Evolutionary conservation across 352 stramenopile genomes (phyloP), one percentile per base, ranked within the genome.

Genomic region (Phytophthora hibernalis): DNA sequence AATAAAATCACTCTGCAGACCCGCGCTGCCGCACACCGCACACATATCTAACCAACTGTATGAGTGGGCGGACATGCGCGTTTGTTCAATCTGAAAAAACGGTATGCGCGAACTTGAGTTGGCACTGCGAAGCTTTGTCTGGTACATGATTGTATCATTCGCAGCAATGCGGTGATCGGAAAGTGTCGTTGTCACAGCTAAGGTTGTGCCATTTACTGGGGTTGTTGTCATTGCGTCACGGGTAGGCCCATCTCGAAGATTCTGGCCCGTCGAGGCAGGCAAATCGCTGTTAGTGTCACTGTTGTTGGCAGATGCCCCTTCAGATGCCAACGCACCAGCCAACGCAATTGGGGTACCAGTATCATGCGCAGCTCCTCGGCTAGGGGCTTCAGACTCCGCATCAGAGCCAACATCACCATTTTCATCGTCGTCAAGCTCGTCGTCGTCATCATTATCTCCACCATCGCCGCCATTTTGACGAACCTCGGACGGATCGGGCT

Each of bases 41-140:
- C 96, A 99, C 45, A 93, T 71, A 74, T 99, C 96, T 40, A 98
- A 61, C 95, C 95, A 99, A 24, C 81, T 84, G 48, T 82, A 91
- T n/a, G 75, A 82, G 56, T 97, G 87, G 8, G 93, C 92, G 43
- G 95, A 86, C 5, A 81, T 72, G 3, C 83, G 82, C 15, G 87
- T 93, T 54, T 97, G 76, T 56, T 84, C 80, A 35, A 94, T 85
- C 37, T 87, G 72, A 40, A 90, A 91, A 26, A 91, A 82, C 18
- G 78, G 65, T 16, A 97, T 42, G 16, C 80, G 87, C 0, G 91
- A 96, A 11, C 68, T 59, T 4, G 84, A 80, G 16, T 87, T 90
- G 8, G 70, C 65, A 5, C 59, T 66, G 9, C 87, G 81, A 15
- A 96, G 76, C 57, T 91, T 85, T 1, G 62, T 87, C 62, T 92